These are phyloP conservation scores for Leonotis leonurus DNA, from an alignment of 257 asterid genomes.

Conservation along the genomic window DNA sequence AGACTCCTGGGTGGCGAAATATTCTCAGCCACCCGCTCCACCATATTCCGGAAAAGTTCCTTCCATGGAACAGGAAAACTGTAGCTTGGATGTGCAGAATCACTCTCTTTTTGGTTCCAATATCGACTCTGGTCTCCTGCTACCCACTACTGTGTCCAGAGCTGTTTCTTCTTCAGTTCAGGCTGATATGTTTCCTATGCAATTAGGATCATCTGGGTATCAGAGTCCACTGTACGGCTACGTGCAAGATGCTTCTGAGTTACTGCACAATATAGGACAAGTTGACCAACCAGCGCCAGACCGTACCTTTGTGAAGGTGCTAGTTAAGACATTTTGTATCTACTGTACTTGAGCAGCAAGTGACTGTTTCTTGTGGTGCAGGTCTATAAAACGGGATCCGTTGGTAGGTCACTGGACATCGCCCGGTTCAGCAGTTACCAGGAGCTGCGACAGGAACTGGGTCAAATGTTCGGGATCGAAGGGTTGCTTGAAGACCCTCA, in stretches of 20 bases:
- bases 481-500: slow-evolving; percentile 97
- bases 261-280: slow-evolving; percentile 56
- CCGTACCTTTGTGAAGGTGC: slow-evolving; percentile 74
- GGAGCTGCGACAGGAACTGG: slow-evolving; percentile 87
- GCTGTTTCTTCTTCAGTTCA: slow-evolving; percentile 50
- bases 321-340: not conserved
- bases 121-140: slow-evolving; percentile 59
- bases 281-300: slow-evolving; percentile 47
- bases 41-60: slow-evolving; percentile 55
- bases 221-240: slow-evolving; percentile 60
- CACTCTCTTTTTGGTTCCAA: slow-evolving; percentile 55
- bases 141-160: slow-evolving; percentile 59
- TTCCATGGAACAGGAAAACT: slow-evolving; percentile 45
- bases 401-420: slow-evolving; percentile 93
- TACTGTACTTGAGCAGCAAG: not conserved
- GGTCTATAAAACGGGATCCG: slow-evolving; percentile 80
- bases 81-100: slow-evolving; percentile 53
- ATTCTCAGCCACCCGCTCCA: slow-evolving; percentile 39
- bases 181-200: slow-evolving; percentile 54
- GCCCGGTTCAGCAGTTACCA: slow-evolving; percentile 87
- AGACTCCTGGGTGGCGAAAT: slow-evolving; percentile 60
- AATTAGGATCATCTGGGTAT: slow-evolving; percentile 54
- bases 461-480: slow-evolving; percentile 82
- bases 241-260: slow-evolving; percentile 64
- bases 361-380: slow-evolving; percentile 21